Evolutionary conservation across 345 rosid species (phyloP).

Genomic region (Kandelia obovata): DNA sequence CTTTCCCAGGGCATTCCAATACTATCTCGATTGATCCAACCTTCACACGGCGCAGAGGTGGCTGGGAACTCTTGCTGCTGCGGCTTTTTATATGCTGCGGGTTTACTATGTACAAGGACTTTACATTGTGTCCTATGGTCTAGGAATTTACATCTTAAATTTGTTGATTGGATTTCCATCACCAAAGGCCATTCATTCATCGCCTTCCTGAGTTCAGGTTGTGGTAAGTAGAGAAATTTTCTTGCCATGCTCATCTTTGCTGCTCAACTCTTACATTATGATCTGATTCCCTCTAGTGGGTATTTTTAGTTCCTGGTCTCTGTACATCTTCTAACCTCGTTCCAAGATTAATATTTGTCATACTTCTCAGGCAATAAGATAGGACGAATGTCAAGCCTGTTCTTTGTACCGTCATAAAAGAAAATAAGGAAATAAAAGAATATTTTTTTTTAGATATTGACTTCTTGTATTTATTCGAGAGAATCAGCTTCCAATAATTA

Average conservation of each 20-base stretch:
- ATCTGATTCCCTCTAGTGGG: conserved; percentile 7
- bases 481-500: too few relatives aligned
- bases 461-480: too few relatives aligned
- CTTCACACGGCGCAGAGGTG: conserved; percentile 56
- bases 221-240: conserved; percentile 40
- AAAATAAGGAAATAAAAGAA: too few relatives aligned
- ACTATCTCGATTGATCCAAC: conserved; percentile 68
- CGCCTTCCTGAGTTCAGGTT: conserved; percentile 84
- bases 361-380: too few relatives aligned
- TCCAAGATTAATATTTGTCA: too few relatives aligned
- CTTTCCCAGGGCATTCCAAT: conserved; percentile 55
- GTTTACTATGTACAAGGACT: conserved; percentile 60
- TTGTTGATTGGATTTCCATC: conserved; percentile 74
- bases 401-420: too few relatives aligned
- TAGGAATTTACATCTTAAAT: conserved; percentile 73
- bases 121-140: conserved; percentile 57
- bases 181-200: conserved; percentile 71
- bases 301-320: too few relatives aligned
- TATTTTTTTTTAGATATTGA: too few relatives aligned
- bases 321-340: too few relatives aligned
- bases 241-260: not conserved
- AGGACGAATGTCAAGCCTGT: too few relatives aligned
- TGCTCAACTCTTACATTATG: not conserved
- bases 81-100: conserved; percentile 27
- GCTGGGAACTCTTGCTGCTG: conserved; percentile 57